Base-by-base conservation (phyloP, 176 grass and related monocot species). In the Stipa capillata region DNA sequence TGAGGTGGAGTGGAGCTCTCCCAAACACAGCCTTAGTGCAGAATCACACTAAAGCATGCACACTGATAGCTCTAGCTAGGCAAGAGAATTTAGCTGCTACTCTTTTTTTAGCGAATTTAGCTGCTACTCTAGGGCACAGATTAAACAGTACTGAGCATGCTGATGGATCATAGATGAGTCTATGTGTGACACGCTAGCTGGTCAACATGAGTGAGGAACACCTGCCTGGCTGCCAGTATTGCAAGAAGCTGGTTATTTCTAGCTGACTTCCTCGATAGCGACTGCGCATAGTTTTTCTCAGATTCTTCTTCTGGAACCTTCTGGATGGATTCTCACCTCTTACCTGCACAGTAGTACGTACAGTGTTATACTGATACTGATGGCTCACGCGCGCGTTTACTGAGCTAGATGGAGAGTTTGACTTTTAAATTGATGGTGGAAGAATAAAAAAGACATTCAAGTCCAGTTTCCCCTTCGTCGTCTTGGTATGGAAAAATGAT, bases 261-360 rank as follows among this genome's bases (percentile, higher is more conserved):
- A 49, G n/a, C 42, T 71, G 29, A 59, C 7, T 69, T 41, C 49
- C 4, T 68, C 71, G 34, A 44, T 25, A 36, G 25, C 1, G 12
- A 55, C 8, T 32, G 12, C 44, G 18, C 33, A 37, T n/a, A 36
- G 16, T 66, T 52, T 77, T 23, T 36, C 2, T 77, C 51, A n/a
- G 17, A 72, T 72, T 44, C 35, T 65, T 53, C 35, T 65, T 80
- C 67, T 35, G 15, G 67, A 72, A 72, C 17, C 25, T 85, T 73
- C 56, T 73, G 67, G 55, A 53, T 12, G 52, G 25, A 85, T 63
- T 73, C 35, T 72, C 55, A 70, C 14, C 55, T 62, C 11, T 72
- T 49, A 85, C 72, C 82, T 88, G 73, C 51, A 77, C 55, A 62
- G 32, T 64, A 29, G 37, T 73, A 28, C 7, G n/a, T n/a, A n/a